phyloP scores from a whole-genome alignment of 2,329 filamentous ascomycete genomes.

The Neofusicoccum ribis region DNA sequence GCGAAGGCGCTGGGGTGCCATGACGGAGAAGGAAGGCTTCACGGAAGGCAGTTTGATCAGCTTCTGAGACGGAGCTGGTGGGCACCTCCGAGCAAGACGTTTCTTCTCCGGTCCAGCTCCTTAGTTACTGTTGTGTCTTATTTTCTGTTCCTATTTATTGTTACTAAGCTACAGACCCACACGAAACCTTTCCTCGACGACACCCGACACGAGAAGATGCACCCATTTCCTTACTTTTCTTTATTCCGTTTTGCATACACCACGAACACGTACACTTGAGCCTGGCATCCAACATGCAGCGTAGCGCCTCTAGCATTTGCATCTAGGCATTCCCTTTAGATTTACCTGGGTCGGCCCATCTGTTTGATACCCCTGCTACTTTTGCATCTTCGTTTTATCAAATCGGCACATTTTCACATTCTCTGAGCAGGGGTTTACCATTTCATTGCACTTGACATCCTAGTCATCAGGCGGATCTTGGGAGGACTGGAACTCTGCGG shows the following conservation, averaged over 20 bases:
- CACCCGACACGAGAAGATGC: neutral
- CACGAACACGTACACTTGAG: neutral
- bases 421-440: conserved; percentile 1
- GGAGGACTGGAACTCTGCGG: too few species aligned
- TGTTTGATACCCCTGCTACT: conserved; percentile 16
- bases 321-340: conserved; percentile 1
- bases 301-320: neutral
- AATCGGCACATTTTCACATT: neutral
- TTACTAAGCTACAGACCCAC: neutral
- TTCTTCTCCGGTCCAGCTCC: neutral
- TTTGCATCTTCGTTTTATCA: neutral
- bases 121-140: neutral
- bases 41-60: conserved; percentile 10
- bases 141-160: neutral
- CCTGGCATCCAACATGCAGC: conserved; percentile 5
- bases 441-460: neutral
- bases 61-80: conserved; percentile 2
- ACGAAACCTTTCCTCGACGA: neutral
- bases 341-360: conserved; percentile 14
- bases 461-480: neutral
- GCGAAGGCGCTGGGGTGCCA: neutral
- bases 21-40: neutral
- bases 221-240: neutral
- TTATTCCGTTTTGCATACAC: neutral
- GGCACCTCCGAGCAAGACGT: neutral